Evolutionary conservation across 148 eudicot species (phyloP).

Genomic region (Nepenthes gracilis): DNA sequence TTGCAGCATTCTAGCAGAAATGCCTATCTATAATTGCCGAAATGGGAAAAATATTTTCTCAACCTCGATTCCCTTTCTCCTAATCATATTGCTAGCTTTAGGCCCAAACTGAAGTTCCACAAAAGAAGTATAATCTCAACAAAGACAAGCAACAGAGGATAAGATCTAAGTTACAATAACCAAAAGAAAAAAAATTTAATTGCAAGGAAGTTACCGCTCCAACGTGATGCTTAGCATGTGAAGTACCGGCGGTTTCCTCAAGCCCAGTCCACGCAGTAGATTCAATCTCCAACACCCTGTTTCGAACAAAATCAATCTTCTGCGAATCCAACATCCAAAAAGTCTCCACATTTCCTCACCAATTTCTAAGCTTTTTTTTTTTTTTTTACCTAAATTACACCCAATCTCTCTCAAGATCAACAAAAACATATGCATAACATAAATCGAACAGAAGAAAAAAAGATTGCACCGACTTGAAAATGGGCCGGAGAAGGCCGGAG

Average conservation of each 20-base stretch:
- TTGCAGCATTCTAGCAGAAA: no score
- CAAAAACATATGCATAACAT: no score
- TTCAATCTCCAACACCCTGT: constrained; percentile 74
- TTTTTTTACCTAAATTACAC: no score
- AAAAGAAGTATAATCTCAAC: neutral
- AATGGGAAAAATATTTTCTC: no score
- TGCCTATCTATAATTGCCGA: no score
- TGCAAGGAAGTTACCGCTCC: constrained; percentile 51
- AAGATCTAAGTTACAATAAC: neutral
- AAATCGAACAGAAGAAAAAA: no score
- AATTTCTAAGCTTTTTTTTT: no score
- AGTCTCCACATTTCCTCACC: neutral
- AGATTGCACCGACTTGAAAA: constrained; percentile 38
- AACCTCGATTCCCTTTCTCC: no score
- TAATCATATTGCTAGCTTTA: no score
- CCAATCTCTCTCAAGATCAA: no score
- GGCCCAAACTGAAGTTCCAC: neutral
- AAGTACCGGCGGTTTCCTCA: constrained; percentile 63
- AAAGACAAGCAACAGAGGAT: neutral
- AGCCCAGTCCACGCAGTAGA: constrained; percentile 64
- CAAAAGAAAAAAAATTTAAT: no score
- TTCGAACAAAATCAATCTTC: neutral
- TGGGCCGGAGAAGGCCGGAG: constrained; percentile 61
- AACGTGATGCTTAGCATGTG: constrained; percentile 48
- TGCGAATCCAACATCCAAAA: neutral